Evolutionary conservation across 306 rosid genomes (phyloP).

Genomic region (Lathyrus oleraceus): DNA sequence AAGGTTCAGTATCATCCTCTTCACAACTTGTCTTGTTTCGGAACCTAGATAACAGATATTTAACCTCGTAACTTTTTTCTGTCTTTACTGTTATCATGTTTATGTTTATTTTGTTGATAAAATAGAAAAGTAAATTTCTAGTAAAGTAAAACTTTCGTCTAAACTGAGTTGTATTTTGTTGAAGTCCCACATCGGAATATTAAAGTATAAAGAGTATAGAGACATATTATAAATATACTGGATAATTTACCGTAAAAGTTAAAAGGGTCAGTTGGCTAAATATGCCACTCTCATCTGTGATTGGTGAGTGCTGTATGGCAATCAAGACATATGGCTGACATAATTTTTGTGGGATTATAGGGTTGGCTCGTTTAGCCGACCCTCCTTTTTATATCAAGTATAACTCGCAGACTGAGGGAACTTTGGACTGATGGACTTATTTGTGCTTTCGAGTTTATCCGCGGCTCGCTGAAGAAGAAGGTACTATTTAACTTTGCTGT

Average conservation of each 20-base stretch:
- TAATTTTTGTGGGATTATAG: constrained; percentile 52
- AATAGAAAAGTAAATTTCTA: too few relatives aligned
- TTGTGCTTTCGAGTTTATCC: too few relatives aligned
- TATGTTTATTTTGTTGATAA: too few relatives aligned
- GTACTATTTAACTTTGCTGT: too few relatives aligned
- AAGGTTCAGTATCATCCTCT: constrained; percentile 38
- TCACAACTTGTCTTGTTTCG: neutral
- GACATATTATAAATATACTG: neutral
- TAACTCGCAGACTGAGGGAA: too few relatives aligned
- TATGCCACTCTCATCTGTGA: constrained; percentile 64
- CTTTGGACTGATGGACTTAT: too few relatives aligned
- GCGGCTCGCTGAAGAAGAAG: too few relatives aligned
- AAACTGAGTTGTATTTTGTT: too few relatives aligned
- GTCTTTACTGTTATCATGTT: too few relatives aligned
- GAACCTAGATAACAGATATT: neutral
- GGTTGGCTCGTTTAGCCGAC: constrained; percentile 65
- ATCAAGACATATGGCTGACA: constrained; percentile 93
- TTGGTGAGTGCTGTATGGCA: constrained; percentile 74
- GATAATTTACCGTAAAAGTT: rapidly evolving
- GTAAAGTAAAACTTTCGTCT: too few relatives aligned
- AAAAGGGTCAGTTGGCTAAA: constrained; percentile 93
- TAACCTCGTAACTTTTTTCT: neutral
- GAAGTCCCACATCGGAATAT: constrained; percentile 43
- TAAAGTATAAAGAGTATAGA: rapidly evolving
- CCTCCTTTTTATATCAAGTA: constrained; percentile 32